Evolutionary conservation across 805 yeast species (phyloP), one percentile per base, ranked within the genome.

Genomic region (Ogataea nakhonphanomensis): DNA sequence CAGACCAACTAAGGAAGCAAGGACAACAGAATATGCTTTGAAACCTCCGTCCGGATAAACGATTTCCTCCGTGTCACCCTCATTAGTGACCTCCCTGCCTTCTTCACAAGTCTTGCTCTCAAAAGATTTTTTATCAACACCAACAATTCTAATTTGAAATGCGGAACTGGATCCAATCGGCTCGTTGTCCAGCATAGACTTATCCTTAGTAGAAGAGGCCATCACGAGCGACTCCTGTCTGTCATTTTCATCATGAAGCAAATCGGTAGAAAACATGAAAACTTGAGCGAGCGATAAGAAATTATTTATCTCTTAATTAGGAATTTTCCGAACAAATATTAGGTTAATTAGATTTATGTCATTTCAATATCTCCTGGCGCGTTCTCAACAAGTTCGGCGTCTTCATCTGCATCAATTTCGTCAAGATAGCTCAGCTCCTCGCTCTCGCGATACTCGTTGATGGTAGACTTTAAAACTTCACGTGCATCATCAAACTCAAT

Each of bases 1-100:
- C 45, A 78, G 61, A 3, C 86, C 85, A 25, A 77, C 58, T 51
- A 78, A 76, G 0, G 81, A 70, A 2, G 83, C 84, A n/a, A 74
- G 43, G 0, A 70, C 65, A 3, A 72, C 72, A 3, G 51, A 25
- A 33, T 54, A 55, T 7, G 65, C 86, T 39, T 58, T 54, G 33
- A 58, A 43, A 0, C 88, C 88, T 15, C 87, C 87, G 46, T 82
- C 85, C 0, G 84, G 84, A 48, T 66, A 71, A 10, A 46, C 55
- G 3, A 48, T 28, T 3, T 32, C 41, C 1, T 33, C 43, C 17
- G 11, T 25, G 11, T 25, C 8, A 26, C 20, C 34, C 17, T 31
- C 30, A 4, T 13, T n/a, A 6, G 17, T 10, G 14, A 26, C 22
- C 11, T 34, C 37, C 2, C 8, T 20, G 22, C 25, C 10, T 3